Evolutionary conservation across 164 flowering plant genomes (phyloP).

Genomic region (Protea cynaroides): DNA sequence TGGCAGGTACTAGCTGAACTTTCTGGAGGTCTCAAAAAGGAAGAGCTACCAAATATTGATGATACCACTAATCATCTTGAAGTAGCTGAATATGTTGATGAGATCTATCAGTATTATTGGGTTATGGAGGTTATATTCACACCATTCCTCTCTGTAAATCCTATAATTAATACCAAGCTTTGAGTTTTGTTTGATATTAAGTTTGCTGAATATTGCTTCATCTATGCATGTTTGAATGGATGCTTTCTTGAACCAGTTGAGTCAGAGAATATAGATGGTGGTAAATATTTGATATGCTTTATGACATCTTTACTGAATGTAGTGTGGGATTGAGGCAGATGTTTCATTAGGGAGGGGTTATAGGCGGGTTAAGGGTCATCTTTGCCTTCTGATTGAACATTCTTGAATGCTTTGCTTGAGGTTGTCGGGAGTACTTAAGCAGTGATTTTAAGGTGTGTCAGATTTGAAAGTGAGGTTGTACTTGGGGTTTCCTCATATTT

Average conservation of each 20-base stretch:
- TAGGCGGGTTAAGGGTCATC: no score
- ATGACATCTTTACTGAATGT: no score
- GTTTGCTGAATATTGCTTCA: neutral
- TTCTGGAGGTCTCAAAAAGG: constrained; percentile 23
- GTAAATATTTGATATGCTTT: no score
- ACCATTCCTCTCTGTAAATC: neutral
- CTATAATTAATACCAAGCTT: neutral
- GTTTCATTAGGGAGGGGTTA: no score
- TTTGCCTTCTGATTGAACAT: no score
- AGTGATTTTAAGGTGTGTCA: no score
- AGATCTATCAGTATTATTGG: constrained; percentile 86
- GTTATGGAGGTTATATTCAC: constrained; percentile 55
- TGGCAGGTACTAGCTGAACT: constrained; percentile 36
- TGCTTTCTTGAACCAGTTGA: neutral
- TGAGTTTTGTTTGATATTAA: neutral
- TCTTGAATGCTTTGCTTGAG: no score
- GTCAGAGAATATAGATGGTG: no score
- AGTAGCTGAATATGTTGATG: constrained; percentile 86
- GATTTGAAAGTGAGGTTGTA: no score
- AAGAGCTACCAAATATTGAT: constrained; percentile 60
- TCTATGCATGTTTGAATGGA: neutral
- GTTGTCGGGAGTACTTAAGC: no score
- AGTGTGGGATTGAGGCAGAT: no score
- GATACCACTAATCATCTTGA: constrained; percentile 67
- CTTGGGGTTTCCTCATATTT: no score